phyloP scores from a whole-genome alignment of 257 asterid genomes.

The Solanum chilense region DNA sequence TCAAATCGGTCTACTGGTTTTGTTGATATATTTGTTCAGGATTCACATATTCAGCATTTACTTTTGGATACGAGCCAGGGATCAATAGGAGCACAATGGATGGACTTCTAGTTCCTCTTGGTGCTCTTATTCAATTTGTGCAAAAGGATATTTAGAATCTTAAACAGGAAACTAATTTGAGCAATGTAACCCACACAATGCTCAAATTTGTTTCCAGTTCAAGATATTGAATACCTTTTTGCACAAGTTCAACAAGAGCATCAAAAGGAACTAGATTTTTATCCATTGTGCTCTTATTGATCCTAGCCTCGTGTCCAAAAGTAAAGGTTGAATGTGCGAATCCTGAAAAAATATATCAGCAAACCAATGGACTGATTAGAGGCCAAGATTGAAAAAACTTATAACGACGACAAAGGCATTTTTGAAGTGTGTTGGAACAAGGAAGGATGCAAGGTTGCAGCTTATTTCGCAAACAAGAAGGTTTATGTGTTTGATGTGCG shows the following conservation, averaged over 20 bases:
- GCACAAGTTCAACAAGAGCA: constrained; percentile 73
- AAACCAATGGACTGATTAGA: neutral
- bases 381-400: neutral
- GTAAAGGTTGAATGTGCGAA: constrained; percentile 76
- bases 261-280: constrained; percentile 85
- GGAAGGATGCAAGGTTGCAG: constrained; percentile 24
- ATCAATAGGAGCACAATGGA: constrained; percentile 54
- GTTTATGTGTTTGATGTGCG: constrained; percentile 82
- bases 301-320: constrained; percentile 80
- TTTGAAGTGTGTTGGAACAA: too few species aligned
- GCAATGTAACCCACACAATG: constrained; percentile 28
- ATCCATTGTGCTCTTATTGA: constrained; percentile 56
- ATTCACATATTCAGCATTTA: constrained; percentile 71
- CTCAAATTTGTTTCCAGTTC: constrained; percentile 76
- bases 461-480: constrained; percentile 75
- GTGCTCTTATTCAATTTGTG: constrained; percentile 67
- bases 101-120: constrained; percentile 82
- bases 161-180: constrained; percentile 77
- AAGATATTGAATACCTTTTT: constrained; percentile 78
- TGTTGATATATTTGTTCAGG: constrained; percentile 34
- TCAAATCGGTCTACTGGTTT: neutral
- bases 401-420: too few species aligned
- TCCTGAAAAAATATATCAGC: constrained; percentile 32
- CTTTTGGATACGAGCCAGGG: constrained; percentile 81
- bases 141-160: constrained; percentile 85